A percentile compares a stretch with the other conserved stretches of the same genome.
phyloP scores from a whole-genome alignment of 345 rosid species.

The Orychophragmus violaceus region DNA sequence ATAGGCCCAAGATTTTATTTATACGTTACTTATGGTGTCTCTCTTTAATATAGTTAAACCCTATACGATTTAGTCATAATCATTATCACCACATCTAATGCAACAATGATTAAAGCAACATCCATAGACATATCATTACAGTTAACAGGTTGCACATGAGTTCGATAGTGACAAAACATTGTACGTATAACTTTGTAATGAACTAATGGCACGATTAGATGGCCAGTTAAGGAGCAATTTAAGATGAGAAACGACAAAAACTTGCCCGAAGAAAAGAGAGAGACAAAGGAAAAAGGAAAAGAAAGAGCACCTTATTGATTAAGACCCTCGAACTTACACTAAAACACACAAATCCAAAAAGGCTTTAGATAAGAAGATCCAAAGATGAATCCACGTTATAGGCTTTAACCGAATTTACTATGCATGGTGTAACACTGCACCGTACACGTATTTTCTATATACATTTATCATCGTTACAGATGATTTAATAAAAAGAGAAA shows the following conservation, averaged over 20 bases:
- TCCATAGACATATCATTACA: not conserved
- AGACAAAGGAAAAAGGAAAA: slow-evolving; percentile 10
- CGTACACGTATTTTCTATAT: not conserved
- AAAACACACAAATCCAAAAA: slow-evolving; percentile 24
- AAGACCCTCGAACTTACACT: slow-evolving; percentile 21
- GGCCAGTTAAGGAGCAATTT: not conserved
- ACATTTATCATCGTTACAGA: not conserved
- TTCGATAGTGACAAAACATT: not conserved
- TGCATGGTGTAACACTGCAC: slow-evolving; percentile 8
- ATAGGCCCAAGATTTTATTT: not conserved
- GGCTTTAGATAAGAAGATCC: slow-evolving; percentile 29
- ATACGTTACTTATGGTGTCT: not conserved
- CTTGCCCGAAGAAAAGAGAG: not conserved
- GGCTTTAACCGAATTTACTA: slow-evolving; percentile 13
- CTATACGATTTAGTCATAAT: not conserved
- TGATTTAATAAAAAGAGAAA: not conserved
- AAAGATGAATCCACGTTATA: slow-evolving; percentile 25
- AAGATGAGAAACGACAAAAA: slow-evolving; percentile 23
- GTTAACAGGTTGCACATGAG: not conserved
- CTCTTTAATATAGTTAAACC: not conserved
- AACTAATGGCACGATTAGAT: slow-evolving; percentile 6
- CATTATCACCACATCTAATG: not conserved
- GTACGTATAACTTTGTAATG: not conserved
- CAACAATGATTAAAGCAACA: not conserved
- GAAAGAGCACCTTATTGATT: slow-evolving; percentile 26